Conservation (phyloP, 179 eudicot species). For the Nepenthes alata region DNA sequence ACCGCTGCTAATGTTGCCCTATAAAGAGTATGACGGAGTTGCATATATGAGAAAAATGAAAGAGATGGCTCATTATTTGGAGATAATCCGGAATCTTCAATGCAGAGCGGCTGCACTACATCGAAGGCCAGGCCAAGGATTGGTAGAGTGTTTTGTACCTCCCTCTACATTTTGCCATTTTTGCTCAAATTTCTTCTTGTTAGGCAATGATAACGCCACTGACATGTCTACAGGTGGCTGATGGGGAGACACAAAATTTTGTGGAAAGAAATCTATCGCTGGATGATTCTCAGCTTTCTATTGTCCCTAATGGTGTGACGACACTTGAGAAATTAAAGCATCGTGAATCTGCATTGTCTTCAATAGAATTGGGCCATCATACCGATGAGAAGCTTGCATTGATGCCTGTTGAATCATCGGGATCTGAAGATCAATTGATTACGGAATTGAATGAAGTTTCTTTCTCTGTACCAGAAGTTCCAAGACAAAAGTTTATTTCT, state of each 20-base stretch:
- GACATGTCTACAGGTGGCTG: constrained; percentile 37
- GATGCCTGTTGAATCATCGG: constrained; percentile 34
- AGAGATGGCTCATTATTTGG: constrained; percentile 74
- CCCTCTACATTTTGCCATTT: neutral
- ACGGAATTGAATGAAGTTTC: constrained; percentile 30
- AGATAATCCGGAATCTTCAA: constrained; percentile 66
- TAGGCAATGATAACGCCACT: constrained; percentile 7
- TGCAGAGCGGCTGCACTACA: constrained; percentile 47
- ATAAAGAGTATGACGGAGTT: constrained; percentile 19
- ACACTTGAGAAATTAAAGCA: constrained; percentile 23
- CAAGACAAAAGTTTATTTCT: constrained; percentile 23
- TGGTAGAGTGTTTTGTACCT: constrained; percentile 30
- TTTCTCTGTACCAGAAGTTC: constrained; percentile 26
- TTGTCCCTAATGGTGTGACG: constrained; percentile 22
- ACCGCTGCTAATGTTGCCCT: constrained; percentile 22
- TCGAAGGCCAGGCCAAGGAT: constrained; percentile 48
- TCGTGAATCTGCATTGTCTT: constrained; percentile 21
- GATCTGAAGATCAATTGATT: constrained; percentile 18
- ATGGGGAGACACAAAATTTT: constrained; percentile 23
- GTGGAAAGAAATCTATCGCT: constrained; percentile 18
- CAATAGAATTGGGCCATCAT: constrained; percentile 21
- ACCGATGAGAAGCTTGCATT: constrained; percentile 43
- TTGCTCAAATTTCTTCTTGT: constrained; percentile 1
- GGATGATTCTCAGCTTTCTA: constrained; percentile 29
- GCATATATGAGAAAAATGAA: constrained; percentile 38